These are phyloP conservation scores for Excoecaria cochinchinensis DNA, from an alignment of 345 rosid species.

Conservation along the genomic window DNA sequence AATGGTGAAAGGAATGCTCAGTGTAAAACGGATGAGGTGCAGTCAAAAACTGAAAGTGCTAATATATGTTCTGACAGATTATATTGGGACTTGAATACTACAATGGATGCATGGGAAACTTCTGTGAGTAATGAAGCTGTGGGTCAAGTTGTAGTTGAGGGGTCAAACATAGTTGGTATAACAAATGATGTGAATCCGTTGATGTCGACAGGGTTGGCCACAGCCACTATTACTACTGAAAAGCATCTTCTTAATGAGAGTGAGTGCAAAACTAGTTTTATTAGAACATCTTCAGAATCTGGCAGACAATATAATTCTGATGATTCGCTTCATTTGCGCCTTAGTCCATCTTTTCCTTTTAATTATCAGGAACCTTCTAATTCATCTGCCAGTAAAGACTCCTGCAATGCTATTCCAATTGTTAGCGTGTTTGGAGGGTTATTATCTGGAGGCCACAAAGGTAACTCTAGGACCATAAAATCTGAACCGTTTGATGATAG, in stretches of 20 bases:
- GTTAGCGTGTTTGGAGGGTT: constrained; percentile 18
- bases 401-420: constrained; percentile 16
- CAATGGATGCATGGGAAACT: constrained; percentile 85
- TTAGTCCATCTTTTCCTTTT: constrained; percentile 36
- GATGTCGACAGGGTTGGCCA: constrained; percentile 19
- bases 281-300: constrained; percentile 23
- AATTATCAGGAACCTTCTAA: constrained; percentile 30
- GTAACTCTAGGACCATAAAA: constrained; percentile 44
- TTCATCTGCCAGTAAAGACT: constrained; percentile 27
- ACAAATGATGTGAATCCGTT: constrained; percentile 33
- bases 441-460: constrained; percentile 24
- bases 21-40: constrained; percentile 20
- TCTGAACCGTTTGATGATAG: constrained; percentile 57
- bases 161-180: constrained; percentile 21
- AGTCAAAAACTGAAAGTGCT: constrained; percentile 23
- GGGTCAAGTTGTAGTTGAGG: constrained; percentile 27
- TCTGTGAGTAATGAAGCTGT: constrained; percentile 31
- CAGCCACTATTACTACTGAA: constrained; percentile 25
- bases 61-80: constrained; percentile 44
- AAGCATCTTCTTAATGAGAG: constrained; percentile 23
- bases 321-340: constrained; percentile 57
- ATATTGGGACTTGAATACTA: constrained; percentile 84
- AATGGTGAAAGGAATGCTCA: constrained; percentile 35
- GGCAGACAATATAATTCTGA: constrained; percentile 23
- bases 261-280: constrained; percentile 20